Conservation (phyloP, 371 early-diverging fungal genomes). For the Mucor irregularis region DNA sequence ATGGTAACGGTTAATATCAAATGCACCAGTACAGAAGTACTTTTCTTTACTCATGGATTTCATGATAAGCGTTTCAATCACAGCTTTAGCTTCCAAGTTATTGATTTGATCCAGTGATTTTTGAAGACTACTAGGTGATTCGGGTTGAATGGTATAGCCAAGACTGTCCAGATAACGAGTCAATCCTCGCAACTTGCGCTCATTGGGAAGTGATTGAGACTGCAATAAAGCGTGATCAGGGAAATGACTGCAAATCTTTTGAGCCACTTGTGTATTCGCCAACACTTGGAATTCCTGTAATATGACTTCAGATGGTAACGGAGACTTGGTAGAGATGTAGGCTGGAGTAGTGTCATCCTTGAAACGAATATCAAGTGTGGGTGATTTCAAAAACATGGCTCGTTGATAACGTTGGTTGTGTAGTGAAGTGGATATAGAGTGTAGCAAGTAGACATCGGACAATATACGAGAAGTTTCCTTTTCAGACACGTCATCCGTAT, state of each 20-base stretch:
- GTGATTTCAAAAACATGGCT: constrained; percentile 21
- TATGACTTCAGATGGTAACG: constrained; percentile 67
- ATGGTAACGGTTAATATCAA: constrained; percentile 57
- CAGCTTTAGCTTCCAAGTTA: constrained; percentile 38
- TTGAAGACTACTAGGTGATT: constrained; percentile 61
- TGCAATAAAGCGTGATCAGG: constrained; percentile 87
- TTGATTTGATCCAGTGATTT: constrained; percentile 69
- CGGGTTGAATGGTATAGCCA: constrained; percentile 51
- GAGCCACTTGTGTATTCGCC: constrained; percentile 91
- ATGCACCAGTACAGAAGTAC: constrained; percentile 81
- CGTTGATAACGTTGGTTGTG: neutral
- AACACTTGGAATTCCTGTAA: constrained; percentile 95
- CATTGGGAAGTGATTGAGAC: constrained; percentile 65
- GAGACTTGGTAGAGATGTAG: constrained; percentile 38
- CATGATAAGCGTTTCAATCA: constrained; percentile 56
- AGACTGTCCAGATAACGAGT: constrained; percentile 53
- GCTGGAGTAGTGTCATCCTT: constrained; percentile 67
- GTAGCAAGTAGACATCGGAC: constrained; percentile 3
- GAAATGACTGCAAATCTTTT: constrained; percentile 76
- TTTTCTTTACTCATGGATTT: constrained; percentile 77
- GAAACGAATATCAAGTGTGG: constrained; percentile 61
- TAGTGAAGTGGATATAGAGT: constrained; percentile 71
- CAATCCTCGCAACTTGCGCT: constrained; percentile 57
- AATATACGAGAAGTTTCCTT: too few relatives aligned
- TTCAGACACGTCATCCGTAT: constrained; percentile 11